These are phyloP conservation scores for Cyberlindnera xylosilytica DNA, from an alignment of 805 yeast genomes.

Conservation along the genomic window DNA sequence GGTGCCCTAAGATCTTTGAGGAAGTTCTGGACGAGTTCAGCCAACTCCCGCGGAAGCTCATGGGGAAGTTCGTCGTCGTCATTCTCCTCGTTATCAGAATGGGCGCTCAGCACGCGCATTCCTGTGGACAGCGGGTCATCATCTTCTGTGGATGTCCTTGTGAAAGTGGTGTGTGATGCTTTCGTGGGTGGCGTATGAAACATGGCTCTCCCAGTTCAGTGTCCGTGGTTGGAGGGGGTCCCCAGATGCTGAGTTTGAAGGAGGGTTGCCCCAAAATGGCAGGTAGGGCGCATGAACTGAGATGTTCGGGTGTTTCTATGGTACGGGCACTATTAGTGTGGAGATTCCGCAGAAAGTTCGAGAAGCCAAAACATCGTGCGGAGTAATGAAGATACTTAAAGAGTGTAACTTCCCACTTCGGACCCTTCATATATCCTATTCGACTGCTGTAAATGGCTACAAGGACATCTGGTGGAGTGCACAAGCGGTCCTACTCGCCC, in stretches of 20 bases:
- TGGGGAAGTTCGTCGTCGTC: constrained; percentile 5
- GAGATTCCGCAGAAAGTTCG: constrained; percentile 1
- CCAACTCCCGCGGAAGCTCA: constrained; percentile 15
- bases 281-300: too few relatives aligned
- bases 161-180: constrained; percentile 5
- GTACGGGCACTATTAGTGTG: too few relatives aligned
- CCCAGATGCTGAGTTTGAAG: too few relatives aligned
- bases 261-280: too few relatives aligned
- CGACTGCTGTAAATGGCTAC: too few relatives aligned
- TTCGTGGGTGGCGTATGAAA: constrained; percentile 17
- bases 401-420: too few relatives aligned
- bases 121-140: constrained; percentile 3
- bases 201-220: constrained; percentile 9
- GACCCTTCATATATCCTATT: too few relatives aligned
- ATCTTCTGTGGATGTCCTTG: constrained; percentile 2
- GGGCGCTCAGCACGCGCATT: not conserved
- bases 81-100: not conserved
- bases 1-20: constrained; percentile 22
- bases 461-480: not conserved
- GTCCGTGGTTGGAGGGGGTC: too few relatives aligned
- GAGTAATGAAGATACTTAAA: not conserved
- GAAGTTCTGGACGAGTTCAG: constrained; percentile 14
- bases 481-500: constrained; percentile 19
- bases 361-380: not conserved
- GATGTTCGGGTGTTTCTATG: not conserved